phyloP scores from a whole-genome alignment of 495 filamentous ascomycete species.

The Trichodelitschia bisporula region DNA sequence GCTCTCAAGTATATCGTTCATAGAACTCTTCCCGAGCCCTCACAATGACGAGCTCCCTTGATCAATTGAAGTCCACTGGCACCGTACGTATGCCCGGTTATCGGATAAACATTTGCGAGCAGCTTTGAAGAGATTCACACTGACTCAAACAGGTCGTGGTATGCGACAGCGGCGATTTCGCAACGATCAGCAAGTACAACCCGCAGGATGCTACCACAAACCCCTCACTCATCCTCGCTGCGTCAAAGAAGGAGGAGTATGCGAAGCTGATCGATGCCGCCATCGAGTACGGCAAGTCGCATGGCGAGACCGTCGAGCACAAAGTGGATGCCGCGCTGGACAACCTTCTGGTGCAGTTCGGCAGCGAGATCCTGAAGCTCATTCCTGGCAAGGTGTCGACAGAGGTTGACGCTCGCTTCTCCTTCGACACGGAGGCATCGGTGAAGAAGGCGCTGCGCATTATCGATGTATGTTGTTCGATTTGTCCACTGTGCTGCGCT shows the following conservation, averaged over 20 bases:
- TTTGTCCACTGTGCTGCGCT: conserved; percentile 1
- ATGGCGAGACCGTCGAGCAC: conserved; percentile 33
- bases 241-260: conserved; percentile 95
- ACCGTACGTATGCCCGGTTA: conserved; percentile 37
- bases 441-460: conserved; percentile 93
- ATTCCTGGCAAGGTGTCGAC: conserved; percentile 97
- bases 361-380: conserved; percentile 89
- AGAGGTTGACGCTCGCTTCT: conserved; percentile 91
- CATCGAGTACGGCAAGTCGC: conserved; percentile 58
- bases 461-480: conserved; percentile 55
- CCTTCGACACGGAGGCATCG: conserved; percentile 80
- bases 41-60: conserved; percentile 61
- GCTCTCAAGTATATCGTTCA: no score
- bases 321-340: conserved; percentile 27
- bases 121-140: not conserved
- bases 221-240: conserved; percentile 90
- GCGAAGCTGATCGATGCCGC: conserved; percentile 75
- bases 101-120: not conserved
- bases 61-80: conserved; percentile 89
- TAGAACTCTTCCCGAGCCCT: no score
- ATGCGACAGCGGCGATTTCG: conserved; percentile 72
- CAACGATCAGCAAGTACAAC: conserved; percentile 97
- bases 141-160: conserved; percentile 45
- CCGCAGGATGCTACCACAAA: conserved; percentile 99
- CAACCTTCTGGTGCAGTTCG: conserved; percentile 89